phyloP scores from a whole-genome alignment of 768 basidiomycete species.

The Suillus americanus region DNA sequence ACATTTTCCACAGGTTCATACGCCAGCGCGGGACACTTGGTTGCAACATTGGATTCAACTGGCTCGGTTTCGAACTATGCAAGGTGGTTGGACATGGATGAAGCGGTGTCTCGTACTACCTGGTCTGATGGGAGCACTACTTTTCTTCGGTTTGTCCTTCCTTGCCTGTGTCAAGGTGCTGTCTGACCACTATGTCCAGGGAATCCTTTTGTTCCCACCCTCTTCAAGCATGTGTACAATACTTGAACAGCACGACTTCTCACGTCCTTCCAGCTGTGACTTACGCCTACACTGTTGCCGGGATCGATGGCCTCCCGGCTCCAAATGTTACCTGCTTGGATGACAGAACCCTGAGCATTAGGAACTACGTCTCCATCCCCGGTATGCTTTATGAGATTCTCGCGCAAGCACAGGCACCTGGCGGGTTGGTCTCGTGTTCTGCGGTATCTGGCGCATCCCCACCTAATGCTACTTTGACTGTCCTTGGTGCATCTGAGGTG shows the following conservation, averaged over 20 bases:
- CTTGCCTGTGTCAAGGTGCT: not conserved
- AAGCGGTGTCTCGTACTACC: slow-evolving; percentile 52
- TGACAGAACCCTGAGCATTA: slow-evolving; percentile 52
- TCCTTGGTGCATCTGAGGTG: slow-evolving; percentile 48
- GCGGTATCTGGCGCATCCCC: slow-evolving; percentile 23
- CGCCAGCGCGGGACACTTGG: slow-evolving; percentile 60
- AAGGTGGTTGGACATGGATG: slow-evolving; percentile 72
- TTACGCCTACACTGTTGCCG: slow-evolving; percentile 44
- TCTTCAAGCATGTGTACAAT: slow-evolving; percentile 59
- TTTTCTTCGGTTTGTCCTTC: slow-evolving; percentile 46
- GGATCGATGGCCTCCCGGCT: slow-evolving; percentile 48
- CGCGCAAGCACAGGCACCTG: slow-evolving; percentile 42
- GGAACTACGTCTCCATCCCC: slow-evolving; percentile 45
- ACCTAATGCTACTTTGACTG: slow-evolving; percentile 47
- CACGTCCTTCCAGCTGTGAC: slow-evolving; percentile 41
- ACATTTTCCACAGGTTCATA: slow-evolving; percentile 57
- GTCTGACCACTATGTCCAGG: slow-evolving; percentile 23
- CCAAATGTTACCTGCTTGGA: slow-evolving; percentile 64
- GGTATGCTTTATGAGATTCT: slow-evolving; percentile 77
- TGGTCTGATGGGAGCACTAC: slow-evolving; percentile 55
- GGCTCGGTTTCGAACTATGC: slow-evolving; percentile 42
- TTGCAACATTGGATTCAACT: slow-evolving; percentile 47
- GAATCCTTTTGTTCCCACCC: slow-evolving; percentile 71
- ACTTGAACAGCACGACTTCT: slow-evolving; percentile 38
- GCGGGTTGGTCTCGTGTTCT: slow-evolving; percentile 34